Conservation (phyloP, 768 basidiomycete species). For the Kwoniella newhampshirensis region DNA sequence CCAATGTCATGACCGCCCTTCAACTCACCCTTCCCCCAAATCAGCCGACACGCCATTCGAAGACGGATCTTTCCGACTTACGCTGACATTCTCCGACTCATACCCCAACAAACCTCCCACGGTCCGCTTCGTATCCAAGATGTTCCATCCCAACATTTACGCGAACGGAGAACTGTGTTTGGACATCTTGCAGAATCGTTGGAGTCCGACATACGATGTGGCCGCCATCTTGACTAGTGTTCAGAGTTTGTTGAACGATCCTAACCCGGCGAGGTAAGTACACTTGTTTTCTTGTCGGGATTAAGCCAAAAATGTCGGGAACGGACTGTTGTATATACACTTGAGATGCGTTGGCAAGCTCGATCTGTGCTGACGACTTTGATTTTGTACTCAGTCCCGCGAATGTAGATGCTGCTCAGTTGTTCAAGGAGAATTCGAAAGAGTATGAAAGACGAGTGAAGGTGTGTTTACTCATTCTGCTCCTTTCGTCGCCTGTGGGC, state of each 20-base stretch:
- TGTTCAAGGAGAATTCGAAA: conserved; percentile 97
- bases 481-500: too few species aligned
- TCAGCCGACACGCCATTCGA: conserved; percentile 97
- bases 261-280: conserved; percentile 77
- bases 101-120: conserved; percentile 99
- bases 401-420: conserved; percentile 94
- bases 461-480: conserved; percentile 35
- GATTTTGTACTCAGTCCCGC: conserved; percentile 66
- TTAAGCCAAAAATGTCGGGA: too few species aligned
- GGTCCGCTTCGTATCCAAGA: conserved; percentile 89
- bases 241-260: conserved; percentile 92
- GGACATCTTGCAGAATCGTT: conserved; percentile 97
- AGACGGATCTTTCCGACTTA: conserved; percentile 96
- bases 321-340: too few species aligned
- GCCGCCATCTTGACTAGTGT: conserved; percentile 96
- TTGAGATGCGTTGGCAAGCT: background rate
- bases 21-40: conserved; percentile 2
- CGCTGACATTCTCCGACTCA: conserved; percentile 92
- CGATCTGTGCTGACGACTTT: background rate
- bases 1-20: background rate
- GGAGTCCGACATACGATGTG: conserved; percentile 99
- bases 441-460: conserved; percentile 93
- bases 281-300: background rate
- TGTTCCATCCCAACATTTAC: conserved; percentile 99
- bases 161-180: conserved; percentile 97